phyloP scores from a whole-genome alignment of 2,329 filamentous ascomycete species.

The Neonectria faginata region DNA sequence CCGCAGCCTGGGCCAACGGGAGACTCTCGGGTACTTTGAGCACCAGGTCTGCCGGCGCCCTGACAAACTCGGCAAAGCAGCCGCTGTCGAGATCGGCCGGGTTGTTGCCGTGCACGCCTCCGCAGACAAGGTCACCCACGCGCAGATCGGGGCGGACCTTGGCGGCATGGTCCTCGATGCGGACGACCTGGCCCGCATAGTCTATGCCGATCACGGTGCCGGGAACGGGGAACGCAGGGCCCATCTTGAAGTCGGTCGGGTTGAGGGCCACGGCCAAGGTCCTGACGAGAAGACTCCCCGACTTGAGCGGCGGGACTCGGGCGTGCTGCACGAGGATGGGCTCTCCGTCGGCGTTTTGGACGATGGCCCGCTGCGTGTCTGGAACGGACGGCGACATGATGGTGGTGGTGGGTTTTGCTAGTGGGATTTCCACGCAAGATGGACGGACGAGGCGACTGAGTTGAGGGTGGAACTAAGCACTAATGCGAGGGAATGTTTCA shows the following conservation, averaged over 20 bases:
- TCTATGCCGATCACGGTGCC: not conserved
- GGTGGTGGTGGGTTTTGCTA: not conserved
- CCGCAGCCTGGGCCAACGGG: not conserved
- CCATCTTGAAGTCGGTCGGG: constrained; percentile 5
- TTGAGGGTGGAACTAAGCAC: not conserved
- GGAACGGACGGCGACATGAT: not conserved
- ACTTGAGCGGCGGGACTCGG: not conserved
- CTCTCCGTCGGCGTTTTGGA: constrained; percentile 4
- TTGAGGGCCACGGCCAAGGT: constrained; percentile 3
- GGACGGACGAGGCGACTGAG: not conserved
- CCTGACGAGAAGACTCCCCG: not conserved
- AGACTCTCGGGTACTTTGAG: not conserved
- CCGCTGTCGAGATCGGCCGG: not conserved
- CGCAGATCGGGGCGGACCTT: not conserved
- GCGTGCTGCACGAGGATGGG: not conserved
- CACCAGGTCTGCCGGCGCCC: not conserved
- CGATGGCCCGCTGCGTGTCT: not conserved
- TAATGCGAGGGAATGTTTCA: not conserved
- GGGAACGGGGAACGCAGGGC: not conserved
- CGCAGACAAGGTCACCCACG: not conserved
- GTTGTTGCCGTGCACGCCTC: constrained; percentile 1
- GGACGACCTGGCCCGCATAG: not conserved
- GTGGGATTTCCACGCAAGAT: not conserved
- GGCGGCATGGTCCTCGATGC: not conserved
- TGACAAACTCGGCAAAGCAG: not conserved